Base-by-base conservation (phyloP, 2,329 filamentous ascomycete species). In the Lasiodiplodia gonubiensis region DNA sequence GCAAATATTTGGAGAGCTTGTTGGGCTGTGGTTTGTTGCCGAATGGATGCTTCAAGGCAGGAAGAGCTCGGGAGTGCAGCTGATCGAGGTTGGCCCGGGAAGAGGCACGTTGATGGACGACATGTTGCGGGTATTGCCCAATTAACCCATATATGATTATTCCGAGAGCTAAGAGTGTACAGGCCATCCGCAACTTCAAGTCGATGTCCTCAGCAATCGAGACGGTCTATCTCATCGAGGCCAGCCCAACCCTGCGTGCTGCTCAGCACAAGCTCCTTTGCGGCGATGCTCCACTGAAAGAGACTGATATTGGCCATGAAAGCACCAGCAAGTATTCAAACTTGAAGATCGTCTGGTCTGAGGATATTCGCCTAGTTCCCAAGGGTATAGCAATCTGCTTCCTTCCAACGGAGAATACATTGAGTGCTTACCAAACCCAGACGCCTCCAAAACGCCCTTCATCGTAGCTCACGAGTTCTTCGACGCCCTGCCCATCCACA, bases 401-500 rank as follows among this genome's bases (percentile, higher is more conserved):
- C 30, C 30, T 16, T 21, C 18, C 23, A 18, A 55, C 18, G 2
- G 12, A 66, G 23, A 11, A 21, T 18, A 18, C n/a, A 37, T 71
- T 30, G 55, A 68, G 55, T 60, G n/a, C 72, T 76, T 48, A 78
- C 60, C 66, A 39, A 10, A 21, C 30, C 61, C 71, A 90, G 89
- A 87, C 69, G 80, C 88, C 25, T 85, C 86, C 69, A 92, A 91
- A 75, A 92, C 89, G 25, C 94, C 95, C 0, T 96, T 98, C 78
- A 97, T 99, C 69, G 88, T 98, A 59, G 95, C 95, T 4, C 95
- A 99, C 78, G 95, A 99, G 77, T 98, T 99, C 84, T 99, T 99
- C 81, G 95, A 99, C 73, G 95, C 95, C 2, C 89, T 99, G 0
- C 95, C 95, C 39, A 97, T 99, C 72, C 94, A 99, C 78, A 90